These are phyloP conservation scores for Lactarius vividus DNA, from an alignment of 768 basidiomycete genomes.

Conservation along the genomic window DNA sequence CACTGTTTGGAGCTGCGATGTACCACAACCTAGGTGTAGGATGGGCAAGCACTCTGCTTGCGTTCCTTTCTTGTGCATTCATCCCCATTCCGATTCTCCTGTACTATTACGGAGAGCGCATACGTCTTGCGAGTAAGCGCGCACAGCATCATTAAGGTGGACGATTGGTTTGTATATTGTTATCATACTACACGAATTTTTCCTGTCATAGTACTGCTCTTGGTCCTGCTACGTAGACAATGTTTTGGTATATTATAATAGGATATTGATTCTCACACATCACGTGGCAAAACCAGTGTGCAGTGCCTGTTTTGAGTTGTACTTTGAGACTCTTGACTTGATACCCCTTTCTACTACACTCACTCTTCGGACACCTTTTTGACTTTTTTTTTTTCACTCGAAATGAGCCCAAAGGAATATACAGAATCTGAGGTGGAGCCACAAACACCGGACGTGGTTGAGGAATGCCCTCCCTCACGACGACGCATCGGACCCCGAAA, in stretches of 20 bases:
- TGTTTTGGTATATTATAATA: background rate
- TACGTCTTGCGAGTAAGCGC: conserved; percentile 24
- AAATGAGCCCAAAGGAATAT: conserved; percentile 7
- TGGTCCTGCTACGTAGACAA: too few relatives aligned
- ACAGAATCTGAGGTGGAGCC: background rate
- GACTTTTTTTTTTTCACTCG: too few relatives aligned
- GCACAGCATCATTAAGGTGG: conserved; percentile 25
- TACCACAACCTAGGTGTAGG: conserved; percentile 32
- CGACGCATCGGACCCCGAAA: conserved; percentile 1
- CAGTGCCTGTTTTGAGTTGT: background rate
- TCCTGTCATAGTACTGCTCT: too few relatives aligned
- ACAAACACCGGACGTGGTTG: conserved; percentile 13
- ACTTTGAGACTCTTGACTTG: background rate
- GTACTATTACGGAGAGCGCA: conserved; percentile 25
- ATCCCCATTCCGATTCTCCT: conserved; percentile 30
- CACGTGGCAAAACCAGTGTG: conserved; percentile 1
- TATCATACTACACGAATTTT: background rate
- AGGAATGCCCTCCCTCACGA: conserved; percentile 6
- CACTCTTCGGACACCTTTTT: background rate
- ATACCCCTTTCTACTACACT: background rate
- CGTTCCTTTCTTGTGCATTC: conserved; percentile 31
- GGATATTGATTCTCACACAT: conserved; percentile 4
- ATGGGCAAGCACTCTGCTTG: conserved; percentile 32
- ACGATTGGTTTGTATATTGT: background rate
- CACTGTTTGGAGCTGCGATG: conserved; percentile 29